These are phyloP conservation scores for Sarocladiaceae sp. DNA, from an alignment of 2,329 filamentous ascomycete genomes.

Conservation along the genomic window DNA sequence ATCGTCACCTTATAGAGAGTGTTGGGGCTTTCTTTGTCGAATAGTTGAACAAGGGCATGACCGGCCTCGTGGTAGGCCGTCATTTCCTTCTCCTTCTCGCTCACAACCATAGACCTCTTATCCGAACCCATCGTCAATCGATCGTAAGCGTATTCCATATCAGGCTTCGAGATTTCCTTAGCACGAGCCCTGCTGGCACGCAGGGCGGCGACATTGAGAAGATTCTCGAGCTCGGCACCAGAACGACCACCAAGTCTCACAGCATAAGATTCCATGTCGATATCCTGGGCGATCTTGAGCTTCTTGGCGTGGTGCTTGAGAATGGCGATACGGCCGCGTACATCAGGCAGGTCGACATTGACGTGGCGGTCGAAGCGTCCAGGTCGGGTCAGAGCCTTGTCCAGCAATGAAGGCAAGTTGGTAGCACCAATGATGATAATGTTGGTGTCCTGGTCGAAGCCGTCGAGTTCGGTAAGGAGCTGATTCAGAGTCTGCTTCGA, in stretches of 20 bases:
- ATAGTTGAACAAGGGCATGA: slow-evolving; percentile 85
- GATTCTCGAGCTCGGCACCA: slow-evolving; percentile 92
- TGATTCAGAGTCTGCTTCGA: slow-evolving; percentile 98
- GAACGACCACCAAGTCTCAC: slow-evolving; percentile 88
- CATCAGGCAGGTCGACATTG: slow-evolving; percentile 82
- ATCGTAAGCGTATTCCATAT: slow-evolving; percentile 97
- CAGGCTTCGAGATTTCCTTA: slow-evolving; percentile 66
- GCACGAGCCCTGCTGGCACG: slow-evolving; percentile 87
- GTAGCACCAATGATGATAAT: slow-evolving; percentile 96
- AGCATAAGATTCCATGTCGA: slow-evolving; percentile 80
- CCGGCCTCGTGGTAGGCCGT: slow-evolving; percentile 97
- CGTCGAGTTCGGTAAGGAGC: slow-evolving; percentile 92
- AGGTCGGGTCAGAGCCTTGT: slow-evolving; percentile 90
- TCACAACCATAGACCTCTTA: slow-evolving; percentile 82
- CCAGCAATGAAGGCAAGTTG: slow-evolving; percentile 90
- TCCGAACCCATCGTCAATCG: slow-evolving; percentile 97
- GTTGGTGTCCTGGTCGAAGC: slow-evolving; percentile 90
- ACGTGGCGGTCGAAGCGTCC: slow-evolving; percentile 96
- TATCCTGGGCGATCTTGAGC: slow-evolving; percentile 73
- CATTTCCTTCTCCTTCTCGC: slow-evolving; percentile 88
- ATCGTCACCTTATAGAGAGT: slow-evolving; percentile 97
- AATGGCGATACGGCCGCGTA: slow-evolving; percentile 88
- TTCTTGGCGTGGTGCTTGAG: slow-evolving; percentile 91
- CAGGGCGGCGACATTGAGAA: slow-evolving; percentile 93
- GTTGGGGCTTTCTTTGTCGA: slow-evolving; percentile 65